Evolutionary conservation across 768 basidiomycete species (phyloP).

Genomic region (Daedaleopsis sinensis): DNA sequence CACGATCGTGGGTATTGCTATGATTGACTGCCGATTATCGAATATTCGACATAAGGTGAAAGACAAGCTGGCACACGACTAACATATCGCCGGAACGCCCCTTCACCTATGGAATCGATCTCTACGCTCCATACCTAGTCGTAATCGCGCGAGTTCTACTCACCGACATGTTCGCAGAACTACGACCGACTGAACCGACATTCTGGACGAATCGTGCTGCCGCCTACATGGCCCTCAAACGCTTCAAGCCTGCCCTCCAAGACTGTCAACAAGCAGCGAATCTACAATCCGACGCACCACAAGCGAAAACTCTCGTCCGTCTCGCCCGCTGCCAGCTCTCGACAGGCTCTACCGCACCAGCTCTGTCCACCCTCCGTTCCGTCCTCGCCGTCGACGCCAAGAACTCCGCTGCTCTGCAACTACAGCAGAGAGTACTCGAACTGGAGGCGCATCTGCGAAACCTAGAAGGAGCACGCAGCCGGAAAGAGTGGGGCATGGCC

Average conservation of each 20-base stretch:
- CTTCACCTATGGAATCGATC: not conserved
- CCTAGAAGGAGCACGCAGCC: slow-evolving; percentile 55
- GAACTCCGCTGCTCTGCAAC: slow-evolving; percentile 61
- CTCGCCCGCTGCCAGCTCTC: slow-evolving; percentile 85
- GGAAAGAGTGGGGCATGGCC: slow-evolving; percentile 77
- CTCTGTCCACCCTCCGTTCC: slow-evolving; percentile 65
- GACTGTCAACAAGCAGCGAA: slow-evolving; percentile 79
- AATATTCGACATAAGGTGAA: no score
- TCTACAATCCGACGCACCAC: slow-evolving; percentile 62
- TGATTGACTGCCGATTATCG: not conserved
- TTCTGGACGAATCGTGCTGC: slow-evolving; percentile 89
- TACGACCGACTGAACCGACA: slow-evolving; percentile 56
- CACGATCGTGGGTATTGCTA: no score
- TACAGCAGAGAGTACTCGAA: slow-evolving; percentile 60
- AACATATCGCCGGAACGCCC: not conserved
- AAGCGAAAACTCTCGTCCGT: slow-evolving; percentile 79
- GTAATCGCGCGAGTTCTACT: no score
- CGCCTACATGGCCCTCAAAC: slow-evolving; percentile 80
- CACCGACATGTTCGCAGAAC: slow-evolving; percentile 19
- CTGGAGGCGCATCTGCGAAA: slow-evolving; percentile 70
- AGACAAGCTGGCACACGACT: no score
- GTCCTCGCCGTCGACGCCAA: slow-evolving; percentile 63
- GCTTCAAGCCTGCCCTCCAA: slow-evolving; percentile 70
- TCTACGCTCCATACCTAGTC: no score
- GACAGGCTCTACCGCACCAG: slow-evolving; percentile 67